Conservation (phyloP, 2,329 filamentous ascomycete genomes). For the Orbilia oligospora region DNA sequence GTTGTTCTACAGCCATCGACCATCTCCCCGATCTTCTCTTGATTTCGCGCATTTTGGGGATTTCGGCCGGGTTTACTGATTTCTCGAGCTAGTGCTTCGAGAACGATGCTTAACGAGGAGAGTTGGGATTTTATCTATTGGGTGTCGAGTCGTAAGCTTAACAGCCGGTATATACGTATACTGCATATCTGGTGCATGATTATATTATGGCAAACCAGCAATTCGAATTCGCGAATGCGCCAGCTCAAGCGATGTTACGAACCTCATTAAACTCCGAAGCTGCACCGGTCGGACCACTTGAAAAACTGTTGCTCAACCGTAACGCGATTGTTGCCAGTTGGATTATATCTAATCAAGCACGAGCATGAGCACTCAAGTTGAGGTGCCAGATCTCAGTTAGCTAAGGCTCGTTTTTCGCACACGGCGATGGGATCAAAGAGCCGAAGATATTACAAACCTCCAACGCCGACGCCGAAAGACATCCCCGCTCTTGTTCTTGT, state of each 20-base stretch:
- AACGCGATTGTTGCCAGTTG: constrained; percentile 54
- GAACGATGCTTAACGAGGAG: constrained; percentile 44
- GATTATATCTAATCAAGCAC: constrained; percentile 50
- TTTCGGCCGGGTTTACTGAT: constrained; percentile 48
- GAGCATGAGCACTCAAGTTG: not conserved
- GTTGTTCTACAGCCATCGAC: constrained; percentile 47
- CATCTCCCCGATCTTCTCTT: constrained; percentile 57
- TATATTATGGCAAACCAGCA: not conserved
- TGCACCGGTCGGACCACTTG: constrained; percentile 53
- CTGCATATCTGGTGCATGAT: no score
- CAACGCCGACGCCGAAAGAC: constrained; percentile 60
- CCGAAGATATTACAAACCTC: constrained; percentile 34
- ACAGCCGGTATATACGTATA: no score
- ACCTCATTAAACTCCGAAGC: constrained; percentile 57
- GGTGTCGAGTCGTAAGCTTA: not conserved
- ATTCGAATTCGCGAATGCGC: constrained; percentile 1
- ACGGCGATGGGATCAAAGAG: not conserved
- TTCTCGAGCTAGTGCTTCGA: constrained; percentile 52
- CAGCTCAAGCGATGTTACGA: not conserved
- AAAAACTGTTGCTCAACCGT: constrained; percentile 53
- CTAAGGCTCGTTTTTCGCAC: not conserved
- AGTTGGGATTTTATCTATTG: constrained; percentile 53
- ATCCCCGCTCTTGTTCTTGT: constrained; percentile 46
- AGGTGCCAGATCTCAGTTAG: constrained; percentile 1
- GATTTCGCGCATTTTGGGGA: constrained; percentile 43